Evolutionary conservation across 2,329 filamentous ascomycete species (phyloP).

Genomic region (Hymenoscyphus fructigenus): DNA sequence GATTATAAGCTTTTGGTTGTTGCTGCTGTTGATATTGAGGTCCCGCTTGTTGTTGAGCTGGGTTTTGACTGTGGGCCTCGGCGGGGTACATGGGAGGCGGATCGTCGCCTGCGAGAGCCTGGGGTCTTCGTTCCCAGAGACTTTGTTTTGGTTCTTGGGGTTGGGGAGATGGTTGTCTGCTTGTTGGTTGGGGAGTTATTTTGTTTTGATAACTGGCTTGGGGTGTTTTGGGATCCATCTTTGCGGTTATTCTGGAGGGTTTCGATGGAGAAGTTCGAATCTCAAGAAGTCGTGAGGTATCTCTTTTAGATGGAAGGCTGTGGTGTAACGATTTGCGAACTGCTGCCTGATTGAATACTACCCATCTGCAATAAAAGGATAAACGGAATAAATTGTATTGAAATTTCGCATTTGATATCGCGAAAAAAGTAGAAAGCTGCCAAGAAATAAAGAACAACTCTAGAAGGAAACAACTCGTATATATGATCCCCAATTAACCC

Average conservation of each 20-base stretch:
- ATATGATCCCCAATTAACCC: not conserved
- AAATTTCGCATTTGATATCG: not conserved
- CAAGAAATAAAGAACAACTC: not conserved
- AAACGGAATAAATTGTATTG: not conserved
- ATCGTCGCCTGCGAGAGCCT: constrained; percentile 1
- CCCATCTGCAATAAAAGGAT: not conserved
- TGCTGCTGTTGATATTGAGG: not conserved
- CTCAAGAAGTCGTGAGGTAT: not conserved
- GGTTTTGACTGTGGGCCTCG: not conserved
- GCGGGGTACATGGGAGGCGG: not conserved
- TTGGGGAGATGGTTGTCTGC: not conserved
- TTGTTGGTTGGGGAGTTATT: not conserved
- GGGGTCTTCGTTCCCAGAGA: constrained; percentile 5
- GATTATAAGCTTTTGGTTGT: not conserved
- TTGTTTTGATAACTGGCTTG: not conserved
- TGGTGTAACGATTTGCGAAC: not conserved
- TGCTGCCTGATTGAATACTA: not conserved
- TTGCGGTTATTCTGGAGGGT: not conserved
- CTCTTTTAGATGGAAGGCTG: not conserved
- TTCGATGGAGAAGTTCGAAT: not conserved
- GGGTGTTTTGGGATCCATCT: not conserved
- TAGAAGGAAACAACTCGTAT: constrained; percentile 3
- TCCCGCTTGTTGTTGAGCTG: not conserved
- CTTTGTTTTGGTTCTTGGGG: not conserved
- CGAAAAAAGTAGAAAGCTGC: not conserved